Percentiles rank a stretch among this genome's conserved stretches.
Evolutionary conservation across 768 basidiomycete species (phyloP).

Genomic region (Panellus pusillus): DNA sequence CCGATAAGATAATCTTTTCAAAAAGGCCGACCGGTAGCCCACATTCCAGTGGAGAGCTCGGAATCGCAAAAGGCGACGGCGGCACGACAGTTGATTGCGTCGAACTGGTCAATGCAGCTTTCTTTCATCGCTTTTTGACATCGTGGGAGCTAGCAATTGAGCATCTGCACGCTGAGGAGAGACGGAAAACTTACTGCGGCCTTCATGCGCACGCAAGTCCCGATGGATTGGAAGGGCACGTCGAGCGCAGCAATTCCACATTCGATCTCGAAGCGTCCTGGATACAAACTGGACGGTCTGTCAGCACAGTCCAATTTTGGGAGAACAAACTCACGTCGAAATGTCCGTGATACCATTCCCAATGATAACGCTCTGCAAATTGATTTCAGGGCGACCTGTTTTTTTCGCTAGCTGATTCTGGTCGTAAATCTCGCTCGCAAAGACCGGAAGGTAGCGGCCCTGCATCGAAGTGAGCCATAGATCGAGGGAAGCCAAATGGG

Average conservation of each 20-base stretch:
- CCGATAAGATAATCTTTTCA: not conserved
- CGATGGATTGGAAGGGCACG: slow-evolving; percentile 53
- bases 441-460: slow-evolving; percentile 73
- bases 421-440: slow-evolving; percentile 77
- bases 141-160: slow-evolving; percentile 50
- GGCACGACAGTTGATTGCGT: slow-evolving; percentile 63
- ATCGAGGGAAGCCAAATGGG: not conserved
- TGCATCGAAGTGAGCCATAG: slow-evolving; percentile 28
- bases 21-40: slow-evolving; percentile 37
- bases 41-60: slow-evolving; percentile 45
- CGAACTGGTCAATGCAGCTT: slow-evolving; percentile 63
- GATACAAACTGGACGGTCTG: slow-evolving; percentile 37
- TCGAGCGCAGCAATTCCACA: slow-evolving; percentile 54
- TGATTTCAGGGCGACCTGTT: slow-evolving; percentile 60
- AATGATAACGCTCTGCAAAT: slow-evolving; percentile 71
- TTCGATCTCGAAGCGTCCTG: slow-evolving; percentile 47
- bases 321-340: slow-evolving; percentile 33
- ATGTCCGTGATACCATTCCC: slow-evolving; percentile 55
- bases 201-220: slow-evolving; percentile 60
- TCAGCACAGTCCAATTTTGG: not conserved
- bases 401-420: slow-evolving; percentile 58
- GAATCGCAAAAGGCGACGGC: slow-evolving; percentile 61
- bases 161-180: not conserved
- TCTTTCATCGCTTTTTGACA: slow-evolving; percentile 58
- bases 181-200: slow-evolving; percentile 42